Percentiles rank a stretch among this genome's conserved stretches.
Conservation (phyloP, 2,329 filamentous ascomycete genomes). For the Aspergillus caelatus region DNA sequence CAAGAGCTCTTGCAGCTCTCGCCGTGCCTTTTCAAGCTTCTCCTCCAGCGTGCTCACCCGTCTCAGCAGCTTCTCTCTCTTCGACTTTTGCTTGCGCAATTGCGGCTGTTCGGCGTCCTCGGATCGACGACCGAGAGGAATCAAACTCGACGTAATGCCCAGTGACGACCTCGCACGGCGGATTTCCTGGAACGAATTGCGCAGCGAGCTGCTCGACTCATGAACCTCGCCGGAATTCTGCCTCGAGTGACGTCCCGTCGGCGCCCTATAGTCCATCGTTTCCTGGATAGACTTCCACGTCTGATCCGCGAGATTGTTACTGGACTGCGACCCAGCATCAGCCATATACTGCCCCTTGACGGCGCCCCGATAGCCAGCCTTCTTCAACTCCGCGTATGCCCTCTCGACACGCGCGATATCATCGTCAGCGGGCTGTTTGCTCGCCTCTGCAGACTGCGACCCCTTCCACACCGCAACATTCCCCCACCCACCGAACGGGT, state of each 20-base stretch:
- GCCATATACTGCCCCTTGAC: conserved; percentile 36
- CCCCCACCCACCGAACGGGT: conserved; percentile 54
- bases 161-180: conserved; percentile 37
- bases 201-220: conserved; percentile 32
- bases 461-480: conserved; percentile 49
- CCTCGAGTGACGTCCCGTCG: conserved; percentile 16
- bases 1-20: conserved; percentile 56
- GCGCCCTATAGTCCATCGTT: conserved; percentile 30
- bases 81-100: conserved; percentile 54
- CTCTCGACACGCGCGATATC: conserved; percentile 52
- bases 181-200: conserved; percentile 39
- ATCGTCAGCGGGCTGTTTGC: conserved; percentile 41
- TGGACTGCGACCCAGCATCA: conserved; percentile 19
- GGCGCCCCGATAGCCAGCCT: conserved; percentile 51
- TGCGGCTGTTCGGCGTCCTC: conserved; percentile 29
- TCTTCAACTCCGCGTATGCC: conserved; percentile 58
- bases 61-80: conserved; percentile 62
- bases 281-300: conserved; percentile 38
- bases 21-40: conserved; percentile 59
- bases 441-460: conserved; percentile 35
- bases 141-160: conserved; percentile 27
- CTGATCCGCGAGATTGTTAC: conserved; percentile 31
- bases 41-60: conserved; percentile 63
- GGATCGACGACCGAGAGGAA: conserved; percentile 24
- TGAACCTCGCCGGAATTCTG: conserved; percentile 18